Evolutionary conservation across 2,329 filamentous ascomycete species (phyloP).

Genomic region (Penicillium frequentans): DNA sequence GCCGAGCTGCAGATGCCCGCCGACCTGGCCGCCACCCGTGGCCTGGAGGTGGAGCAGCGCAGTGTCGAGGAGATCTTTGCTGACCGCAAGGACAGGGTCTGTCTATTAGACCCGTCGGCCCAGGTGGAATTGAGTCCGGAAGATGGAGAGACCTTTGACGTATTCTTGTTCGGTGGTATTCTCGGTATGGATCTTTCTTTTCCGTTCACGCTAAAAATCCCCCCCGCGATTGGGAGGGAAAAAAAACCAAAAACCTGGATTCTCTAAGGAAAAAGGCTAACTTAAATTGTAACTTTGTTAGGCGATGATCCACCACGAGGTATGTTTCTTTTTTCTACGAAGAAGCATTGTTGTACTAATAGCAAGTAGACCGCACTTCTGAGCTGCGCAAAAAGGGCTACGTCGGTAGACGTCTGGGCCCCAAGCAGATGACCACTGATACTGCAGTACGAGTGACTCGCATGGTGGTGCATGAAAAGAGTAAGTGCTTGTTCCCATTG

Average conservation of each 20-base stretch:
- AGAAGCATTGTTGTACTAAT: slow-evolving; percentile 15
- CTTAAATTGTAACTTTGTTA: slow-evolving; percentile 37
- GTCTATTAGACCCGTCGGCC: slow-evolving; percentile 84
- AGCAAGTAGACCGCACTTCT: slow-evolving; percentile 76
- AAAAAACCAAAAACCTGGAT: background rate
- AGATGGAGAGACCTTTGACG: slow-evolving; percentile 80
- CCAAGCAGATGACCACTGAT: slow-evolving; percentile 97
- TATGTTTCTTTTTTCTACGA: slow-evolving; percentile 44
- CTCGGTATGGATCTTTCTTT: slow-evolving; percentile 59
- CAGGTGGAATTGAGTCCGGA: slow-evolving; percentile 77
- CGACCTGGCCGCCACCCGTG: slow-evolving; percentile 60
- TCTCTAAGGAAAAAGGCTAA: background rate
- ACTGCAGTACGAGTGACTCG: slow-evolving; percentile 93
- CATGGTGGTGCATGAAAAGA: slow-evolving; percentile 79
- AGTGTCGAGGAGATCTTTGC: slow-evolving; percentile 82
- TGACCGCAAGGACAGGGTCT: slow-evolving; percentile 72
- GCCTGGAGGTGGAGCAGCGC: slow-evolving; percentile 69
- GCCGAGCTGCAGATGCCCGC: slow-evolving; percentile 59
- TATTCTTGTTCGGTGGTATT: slow-evolving; percentile 95
- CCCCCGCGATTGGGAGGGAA: background rate
- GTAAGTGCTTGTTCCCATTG: slow-evolving; percentile 45
- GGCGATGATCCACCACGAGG: slow-evolving; percentile 92
- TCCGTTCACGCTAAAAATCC: background rate
- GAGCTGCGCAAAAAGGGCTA: slow-evolving; percentile 94
- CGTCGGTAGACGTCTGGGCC: slow-evolving; percentile 78